Conservation (phyloP, 2,329 filamentous ascomycete species). For the Ophiostoma ips region DNA sequence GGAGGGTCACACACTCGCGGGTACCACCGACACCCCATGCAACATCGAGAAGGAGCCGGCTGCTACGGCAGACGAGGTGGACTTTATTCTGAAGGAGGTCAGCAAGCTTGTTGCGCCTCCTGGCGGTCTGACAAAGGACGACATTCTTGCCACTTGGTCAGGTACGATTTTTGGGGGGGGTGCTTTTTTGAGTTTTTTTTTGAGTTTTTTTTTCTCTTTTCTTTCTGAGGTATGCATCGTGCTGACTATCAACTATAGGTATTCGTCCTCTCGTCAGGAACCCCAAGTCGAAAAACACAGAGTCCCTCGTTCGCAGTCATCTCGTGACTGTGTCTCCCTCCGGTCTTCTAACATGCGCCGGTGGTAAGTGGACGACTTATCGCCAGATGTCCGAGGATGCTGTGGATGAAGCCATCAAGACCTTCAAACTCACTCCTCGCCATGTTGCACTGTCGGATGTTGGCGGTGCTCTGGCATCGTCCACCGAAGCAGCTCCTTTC, state of each 20-base stretch:
- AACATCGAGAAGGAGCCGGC: constrained; percentile 28
- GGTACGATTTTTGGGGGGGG: constrained; percentile 1
- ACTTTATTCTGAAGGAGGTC: constrained; percentile 56
- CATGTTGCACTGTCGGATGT: constrained; percentile 16
- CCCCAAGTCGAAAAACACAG: constrained; percentile 67
- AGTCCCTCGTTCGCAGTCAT: constrained; percentile 72
- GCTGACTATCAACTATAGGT: constrained; percentile 15
- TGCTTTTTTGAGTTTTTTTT: not conserved
- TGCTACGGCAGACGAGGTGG: constrained; percentile 6
- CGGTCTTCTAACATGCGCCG: constrained; percentile 66
- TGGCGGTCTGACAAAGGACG: constrained; percentile 4
- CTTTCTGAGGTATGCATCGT: too few relatives aligned
- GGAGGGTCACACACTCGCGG: constrained; percentile 76
- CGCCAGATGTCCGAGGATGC: constrained; percentile 80
- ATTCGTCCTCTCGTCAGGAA: constrained; percentile 72
- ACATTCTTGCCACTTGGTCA: constrained; percentile 40
- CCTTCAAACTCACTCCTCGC: constrained; percentile 45
- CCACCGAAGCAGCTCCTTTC: constrained; percentile 17
- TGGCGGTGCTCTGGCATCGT: not conserved
- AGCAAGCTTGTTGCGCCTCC: constrained; percentile 63
- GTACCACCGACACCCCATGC: constrained; percentile 66
- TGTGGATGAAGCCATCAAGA: constrained; percentile 61
- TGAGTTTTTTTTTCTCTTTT: not conserved
- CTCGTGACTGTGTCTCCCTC: constrained; percentile 61
- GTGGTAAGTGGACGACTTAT: constrained; percentile 82